These are phyloP conservation scores for Inonotus obliquus DNA, from an alignment of 1,284 basidiomycete genomes.

Conservation along the genomic window DNA sequence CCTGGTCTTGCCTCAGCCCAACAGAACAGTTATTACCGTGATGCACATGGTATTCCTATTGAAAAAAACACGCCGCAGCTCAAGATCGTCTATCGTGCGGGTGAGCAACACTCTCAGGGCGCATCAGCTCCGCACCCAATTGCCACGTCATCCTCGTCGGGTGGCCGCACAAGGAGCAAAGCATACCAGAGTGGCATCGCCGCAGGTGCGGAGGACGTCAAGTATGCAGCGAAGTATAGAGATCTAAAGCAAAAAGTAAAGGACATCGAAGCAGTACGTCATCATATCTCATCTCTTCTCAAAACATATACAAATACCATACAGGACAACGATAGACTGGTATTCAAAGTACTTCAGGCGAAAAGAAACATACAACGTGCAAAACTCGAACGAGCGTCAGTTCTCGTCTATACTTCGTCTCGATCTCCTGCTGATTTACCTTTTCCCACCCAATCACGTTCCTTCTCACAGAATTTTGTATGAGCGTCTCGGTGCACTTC, in stretches of 20 bases:
- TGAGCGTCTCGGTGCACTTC: conserved; percentile 61
- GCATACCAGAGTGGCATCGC: conserved; percentile 57
- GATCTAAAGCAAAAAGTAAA: conserved; percentile 86
- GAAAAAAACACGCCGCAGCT: background rate
- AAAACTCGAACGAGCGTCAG: conserved; percentile 86
- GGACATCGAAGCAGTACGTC: conserved; percentile 77
- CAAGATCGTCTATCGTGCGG: background rate
- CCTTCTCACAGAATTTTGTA: conserved; percentile 57
- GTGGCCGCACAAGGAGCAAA: conserved; percentile 39
- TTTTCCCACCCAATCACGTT: conserved; percentile 23
- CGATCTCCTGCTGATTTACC: conserved; percentile 19
- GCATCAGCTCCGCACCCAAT: background rate
- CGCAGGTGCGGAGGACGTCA: conserved; percentile 79
- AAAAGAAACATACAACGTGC: conserved; percentile 86
- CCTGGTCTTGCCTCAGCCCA: conserved; percentile 39
- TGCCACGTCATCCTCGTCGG: conserved; percentile 10
- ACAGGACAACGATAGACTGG: conserved; percentile 85
- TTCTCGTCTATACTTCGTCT: conserved; percentile 27
- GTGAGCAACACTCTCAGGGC: conserved; percentile 23
- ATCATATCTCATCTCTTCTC: conserved; percentile 10
- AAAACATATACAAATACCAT: conserved; percentile 5
- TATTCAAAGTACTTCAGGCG: conserved; percentile 75
- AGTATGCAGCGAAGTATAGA: conserved; percentile 87
- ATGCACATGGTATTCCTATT: conserved; percentile 20
- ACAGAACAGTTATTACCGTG: conserved; percentile 21